These are phyloP conservation scores for Brassica incana DNA, from an alignment of 345 rosid species.

Conservation along the genomic window DNA sequence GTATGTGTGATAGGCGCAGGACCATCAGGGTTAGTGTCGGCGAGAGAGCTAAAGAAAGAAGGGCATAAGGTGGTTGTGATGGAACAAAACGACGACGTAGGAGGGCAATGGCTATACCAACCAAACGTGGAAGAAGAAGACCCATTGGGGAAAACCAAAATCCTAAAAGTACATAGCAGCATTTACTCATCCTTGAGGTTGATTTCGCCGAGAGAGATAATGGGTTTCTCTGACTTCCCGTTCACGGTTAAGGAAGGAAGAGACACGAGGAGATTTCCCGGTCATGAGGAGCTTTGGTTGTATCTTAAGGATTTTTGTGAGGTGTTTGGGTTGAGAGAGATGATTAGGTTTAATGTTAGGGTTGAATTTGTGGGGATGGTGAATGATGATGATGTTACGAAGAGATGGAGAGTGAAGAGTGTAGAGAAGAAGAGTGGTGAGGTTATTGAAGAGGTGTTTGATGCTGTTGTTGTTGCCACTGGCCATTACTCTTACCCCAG, in stretches of 20 bases:
- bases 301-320: conserved; percentile 74
- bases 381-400: conserved; percentile 50
- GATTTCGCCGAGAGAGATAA: conserved; percentile 68
- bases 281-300: conserved; percentile 74
- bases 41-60: conserved; percentile 75
- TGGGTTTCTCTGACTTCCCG: conserved; percentile 89
- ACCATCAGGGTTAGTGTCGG: conserved; percentile 80
- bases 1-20: conserved; percentile 96
- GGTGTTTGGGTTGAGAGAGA: conserved; percentile 59
- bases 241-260: conserved; percentile 61
- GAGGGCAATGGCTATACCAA: conserved; percentile 88
- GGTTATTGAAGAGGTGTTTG: conserved; percentile 65
- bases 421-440: conserved; percentile 41
- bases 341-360: conserved; percentile 72
- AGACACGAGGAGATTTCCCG: conserved; percentile 78
- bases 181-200: conserved; percentile 72
- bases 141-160: conserved; percentile 46
- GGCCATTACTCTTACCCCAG: conserved; percentile 81
- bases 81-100: conserved; percentile 79
- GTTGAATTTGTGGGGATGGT: conserved; percentile 66
- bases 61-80: conserved; percentile 66
- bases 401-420: conserved; percentile 76
- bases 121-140: conserved; percentile 60
- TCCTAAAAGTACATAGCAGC: conserved; percentile 70
- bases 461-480: conserved; percentile 83